These are phyloP conservation scores for Hericium coralloides DNA, from an alignment of 768 basidiomycete species.

Conservation along the genomic window DNA sequence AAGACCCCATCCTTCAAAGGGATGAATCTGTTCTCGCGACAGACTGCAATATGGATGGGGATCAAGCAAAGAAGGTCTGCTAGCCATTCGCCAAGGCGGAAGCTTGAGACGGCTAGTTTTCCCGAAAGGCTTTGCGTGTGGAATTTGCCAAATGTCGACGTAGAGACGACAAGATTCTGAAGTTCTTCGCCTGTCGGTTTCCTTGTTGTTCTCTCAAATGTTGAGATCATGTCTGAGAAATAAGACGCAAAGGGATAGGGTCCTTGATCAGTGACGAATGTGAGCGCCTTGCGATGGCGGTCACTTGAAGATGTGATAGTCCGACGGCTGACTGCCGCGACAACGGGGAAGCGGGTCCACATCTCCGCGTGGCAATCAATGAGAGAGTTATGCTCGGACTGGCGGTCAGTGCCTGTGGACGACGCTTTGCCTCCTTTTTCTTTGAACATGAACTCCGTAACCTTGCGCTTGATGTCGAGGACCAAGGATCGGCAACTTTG, in stretches of 20 bases:
- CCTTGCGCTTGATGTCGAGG: slow-evolving; percentile 44
- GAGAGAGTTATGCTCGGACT: slow-evolving; percentile 37
- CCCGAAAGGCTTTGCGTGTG: too few relatives aligned
- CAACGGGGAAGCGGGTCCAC: slow-evolving; percentile 54
- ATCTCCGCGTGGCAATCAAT: slow-evolving; percentile 48
- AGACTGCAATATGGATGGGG: slow-evolving; percentile 54
- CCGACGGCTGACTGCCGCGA: slow-evolving; percentile 41
- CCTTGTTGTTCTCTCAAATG: slow-evolving; percentile 40
- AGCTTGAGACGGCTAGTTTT: slow-evolving; percentile 24
- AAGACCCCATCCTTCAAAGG: slow-evolving; percentile 51
- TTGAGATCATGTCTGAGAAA: slow-evolving; percentile 34
- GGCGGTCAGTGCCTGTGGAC: slow-evolving; percentile 1
- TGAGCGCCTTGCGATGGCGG: slow-evolving; percentile 27
- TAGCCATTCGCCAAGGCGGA: slow-evolving; percentile 51
- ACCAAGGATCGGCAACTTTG: slow-evolving; percentile 32
- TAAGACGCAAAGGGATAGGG: slow-evolving; percentile 29
- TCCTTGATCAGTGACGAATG: slow-evolving; percentile 35
- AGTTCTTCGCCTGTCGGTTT: slow-evolving; percentile 44
- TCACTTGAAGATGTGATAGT: slow-evolving; percentile 29
- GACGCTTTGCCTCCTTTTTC: slow-evolving; percentile 20
- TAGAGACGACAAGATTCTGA: slow-evolving; percentile 20
- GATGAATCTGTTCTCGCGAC: slow-evolving; percentile 50
- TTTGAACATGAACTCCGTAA: slow-evolving; percentile 48
- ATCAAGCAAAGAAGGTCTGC: slow-evolving; percentile 53
- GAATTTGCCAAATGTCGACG: too few relatives aligned